Percentiles rank a stretch among this genome's conserved stretches.
Conservation (phyloP, 257 asterid species). For the Solanum appendiculatum region DNA sequence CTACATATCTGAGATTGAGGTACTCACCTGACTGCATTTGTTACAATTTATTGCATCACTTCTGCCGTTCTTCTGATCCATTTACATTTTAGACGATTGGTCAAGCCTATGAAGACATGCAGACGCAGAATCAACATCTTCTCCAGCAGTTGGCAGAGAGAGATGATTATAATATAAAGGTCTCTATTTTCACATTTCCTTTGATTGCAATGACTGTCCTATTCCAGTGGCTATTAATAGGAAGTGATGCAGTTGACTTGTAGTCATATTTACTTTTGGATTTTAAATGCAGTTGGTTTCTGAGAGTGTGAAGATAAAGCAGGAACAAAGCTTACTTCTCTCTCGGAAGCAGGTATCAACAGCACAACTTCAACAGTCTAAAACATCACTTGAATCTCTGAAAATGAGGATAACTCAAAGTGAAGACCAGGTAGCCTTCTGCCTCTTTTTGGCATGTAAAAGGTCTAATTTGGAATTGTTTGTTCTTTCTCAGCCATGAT, state of each 20-base stretch:
- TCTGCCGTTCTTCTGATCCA: slow-evolving; percentile 2
- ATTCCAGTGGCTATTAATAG: neutral
- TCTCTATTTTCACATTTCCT: slow-evolving; percentile 8
- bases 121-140: slow-evolving; percentile 87
- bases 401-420: slow-evolving; percentile 50
- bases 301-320: slow-evolving; percentile 90
- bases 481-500: slow-evolving; percentile 10
- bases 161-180: slow-evolving; percentile 91
- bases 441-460: neutral
- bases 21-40: slow-evolving; percentile 4
- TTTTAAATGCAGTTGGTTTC: slow-evolving; percentile 71
- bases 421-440: slow-evolving; percentile 66
- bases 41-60: slow-evolving; percentile 4
- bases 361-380: slow-evolving; percentile 55
- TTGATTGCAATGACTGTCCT: neutral
- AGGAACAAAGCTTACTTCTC: slow-evolving; percentile 54
- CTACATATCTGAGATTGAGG: slow-evolving; percentile 94
- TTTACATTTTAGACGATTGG: slow-evolving; percentile 70
- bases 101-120: slow-evolving; percentile 99
- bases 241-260: neutral
- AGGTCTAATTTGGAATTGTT: neutral
- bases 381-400: slow-evolving; percentile 50
- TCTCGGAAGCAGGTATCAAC: slow-evolving; percentile 58
- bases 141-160: slow-evolving; percentile 77
- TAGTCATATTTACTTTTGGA: slow-evolving; percentile 1